These are phyloP conservation scores for Exophiala sp. DNA, from an alignment of 2,329 filamentous ascomycete species.

Conservation along the genomic window DNA sequence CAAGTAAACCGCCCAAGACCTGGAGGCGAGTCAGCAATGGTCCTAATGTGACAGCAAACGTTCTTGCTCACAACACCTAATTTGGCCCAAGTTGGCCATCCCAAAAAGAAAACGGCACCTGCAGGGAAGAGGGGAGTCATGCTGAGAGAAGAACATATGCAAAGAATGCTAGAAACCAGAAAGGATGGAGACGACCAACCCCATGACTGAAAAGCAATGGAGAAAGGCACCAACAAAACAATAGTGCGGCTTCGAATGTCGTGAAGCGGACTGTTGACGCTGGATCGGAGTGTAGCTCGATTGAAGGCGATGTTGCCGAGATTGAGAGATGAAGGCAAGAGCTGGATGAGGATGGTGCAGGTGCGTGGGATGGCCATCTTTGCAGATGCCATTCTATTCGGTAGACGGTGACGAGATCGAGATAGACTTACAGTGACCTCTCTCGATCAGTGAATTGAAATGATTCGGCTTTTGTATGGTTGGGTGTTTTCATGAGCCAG, in stretches of 20 bases:
- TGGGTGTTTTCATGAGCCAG: not conserved
- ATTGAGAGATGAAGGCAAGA: slow-evolving; percentile 11
- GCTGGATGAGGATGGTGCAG: slow-evolving; percentile 12
- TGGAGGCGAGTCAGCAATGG: slow-evolving; percentile 2
- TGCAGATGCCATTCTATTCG: slow-evolving; percentile 5
- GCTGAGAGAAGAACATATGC: slow-evolving; percentile 13
- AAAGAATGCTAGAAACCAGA: slow-evolving; percentile 16
- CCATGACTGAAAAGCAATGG: slow-evolving; percentile 22
- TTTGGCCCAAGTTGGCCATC: slow-evolving; percentile 27
- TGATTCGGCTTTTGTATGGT: not conserved
- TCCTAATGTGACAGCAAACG: not conserved
- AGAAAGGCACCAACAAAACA: slow-evolving; percentile 16
- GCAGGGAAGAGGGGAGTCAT: slow-evolving; percentile 11
- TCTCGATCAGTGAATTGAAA: not conserved
- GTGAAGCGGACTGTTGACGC: slow-evolving; percentile 17
- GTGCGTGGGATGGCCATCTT: slow-evolving; percentile 9
- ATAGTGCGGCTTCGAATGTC: slow-evolving; percentile 19
- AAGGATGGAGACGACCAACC: slow-evolving; percentile 20
- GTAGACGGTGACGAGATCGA: not conserved
- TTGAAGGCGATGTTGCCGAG: slow-evolving; percentile 1
- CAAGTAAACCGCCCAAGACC: slow-evolving; percentile 22
- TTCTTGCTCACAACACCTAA: slow-evolving; percentile 24
- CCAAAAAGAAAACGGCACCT: slow-evolving; percentile 20
- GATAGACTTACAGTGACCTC: not conserved
- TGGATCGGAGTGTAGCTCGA: slow-evolving; percentile 11